Evolutionary conservation across 768 basidiomycete species (phyloP).

Genomic region (Serendipita vermifera): DNA sequence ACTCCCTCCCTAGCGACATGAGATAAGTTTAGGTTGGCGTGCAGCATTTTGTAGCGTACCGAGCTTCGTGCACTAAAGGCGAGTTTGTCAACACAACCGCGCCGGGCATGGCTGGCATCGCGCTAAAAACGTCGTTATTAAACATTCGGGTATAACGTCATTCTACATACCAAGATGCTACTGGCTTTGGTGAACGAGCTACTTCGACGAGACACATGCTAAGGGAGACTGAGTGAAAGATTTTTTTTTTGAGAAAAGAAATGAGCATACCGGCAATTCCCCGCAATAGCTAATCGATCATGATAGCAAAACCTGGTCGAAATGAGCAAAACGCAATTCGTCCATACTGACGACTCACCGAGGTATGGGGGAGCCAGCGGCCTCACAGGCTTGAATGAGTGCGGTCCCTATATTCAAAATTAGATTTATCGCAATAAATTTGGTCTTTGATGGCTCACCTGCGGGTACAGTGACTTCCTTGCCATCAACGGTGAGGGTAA

Average conservation of each 20-base stretch:
- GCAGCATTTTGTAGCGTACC: constrained; percentile 30
- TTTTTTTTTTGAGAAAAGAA: constrained; percentile 9
- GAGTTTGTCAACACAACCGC: constrained; percentile 88
- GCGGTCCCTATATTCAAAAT: constrained; percentile 51
- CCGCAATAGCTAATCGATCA: constrained; percentile 90
- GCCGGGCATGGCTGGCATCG: constrained; percentile 96
- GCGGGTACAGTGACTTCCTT: constrained; percentile 96
- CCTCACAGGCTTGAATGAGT: constrained; percentile 93
- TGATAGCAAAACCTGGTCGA: constrained; percentile 64
- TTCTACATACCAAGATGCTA: constrained; percentile 71
- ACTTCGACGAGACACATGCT: constrained; percentile 99
- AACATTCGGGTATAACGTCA: constrained; percentile 7
- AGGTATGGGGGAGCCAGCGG: constrained; percentile 69
- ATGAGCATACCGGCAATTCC: constrained; percentile 78
- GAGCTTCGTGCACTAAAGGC: constrained; percentile 77
- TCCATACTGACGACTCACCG: constrained; percentile 34
- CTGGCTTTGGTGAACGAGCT: constrained; percentile 85
- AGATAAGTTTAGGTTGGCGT: background rate
- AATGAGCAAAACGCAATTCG: constrained; percentile 8
- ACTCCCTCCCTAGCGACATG: constrained; percentile 65
- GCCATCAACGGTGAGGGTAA: constrained; percentile 90
- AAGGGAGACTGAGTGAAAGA: constrained; percentile 12
- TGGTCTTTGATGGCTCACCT: constrained; percentile 41
- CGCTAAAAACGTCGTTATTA: constrained; percentile 34
- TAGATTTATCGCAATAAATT: constrained; percentile 12